phyloP scores from a whole-genome alignment of 2,329 filamentous ascomycete species.

The Macrophomina tecta region DNA sequence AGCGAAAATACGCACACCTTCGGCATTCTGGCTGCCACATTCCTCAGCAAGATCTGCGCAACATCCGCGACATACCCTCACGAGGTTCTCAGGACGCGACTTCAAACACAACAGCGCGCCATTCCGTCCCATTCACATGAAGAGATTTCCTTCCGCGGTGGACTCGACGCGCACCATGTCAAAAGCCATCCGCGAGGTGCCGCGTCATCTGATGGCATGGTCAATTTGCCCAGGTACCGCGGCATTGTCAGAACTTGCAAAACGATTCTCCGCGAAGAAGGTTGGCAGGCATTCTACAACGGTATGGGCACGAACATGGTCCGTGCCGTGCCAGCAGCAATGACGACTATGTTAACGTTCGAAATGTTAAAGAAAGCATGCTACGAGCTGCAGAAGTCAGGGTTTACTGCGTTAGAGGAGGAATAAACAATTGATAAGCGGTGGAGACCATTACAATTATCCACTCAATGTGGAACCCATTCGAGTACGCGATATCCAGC shows the following conservation, averaged over 20 bases:
- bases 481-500: constrained; percentile 19
- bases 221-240: constrained; percentile 65
- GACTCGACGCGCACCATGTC: constrained; percentile 42
- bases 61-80: constrained; percentile 97
- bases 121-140: constrained; percentile 52
- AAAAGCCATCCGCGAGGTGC: constrained; percentile 52
- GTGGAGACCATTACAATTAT: not conserved
- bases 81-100: constrained; percentile 89
- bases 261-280: constrained; percentile 87
- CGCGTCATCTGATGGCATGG: constrained; percentile 63
- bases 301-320: constrained; percentile 98
- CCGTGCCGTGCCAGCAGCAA: constrained; percentile 90
- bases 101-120: constrained; percentile 90
- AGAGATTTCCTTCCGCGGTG: constrained; percentile 56
- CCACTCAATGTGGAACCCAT: constrained; percentile 1
- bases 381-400: constrained; percentile 23
- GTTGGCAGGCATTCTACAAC: constrained; percentile 95
- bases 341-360: constrained; percentile 97
- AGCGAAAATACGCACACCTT: constrained; percentile 72
- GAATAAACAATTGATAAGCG: constrained; percentile 1
- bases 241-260: constrained; percentile 83
- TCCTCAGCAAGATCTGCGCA: constrained; percentile 91
- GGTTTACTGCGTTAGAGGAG: constrained; percentile 10
- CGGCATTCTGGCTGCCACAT: constrained; percentile 85
- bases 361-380: constrained; percentile 70